Conservation (phyloP, 2,329 filamentous ascomycete genomes). For the Diplodia intermedia region DNA sequence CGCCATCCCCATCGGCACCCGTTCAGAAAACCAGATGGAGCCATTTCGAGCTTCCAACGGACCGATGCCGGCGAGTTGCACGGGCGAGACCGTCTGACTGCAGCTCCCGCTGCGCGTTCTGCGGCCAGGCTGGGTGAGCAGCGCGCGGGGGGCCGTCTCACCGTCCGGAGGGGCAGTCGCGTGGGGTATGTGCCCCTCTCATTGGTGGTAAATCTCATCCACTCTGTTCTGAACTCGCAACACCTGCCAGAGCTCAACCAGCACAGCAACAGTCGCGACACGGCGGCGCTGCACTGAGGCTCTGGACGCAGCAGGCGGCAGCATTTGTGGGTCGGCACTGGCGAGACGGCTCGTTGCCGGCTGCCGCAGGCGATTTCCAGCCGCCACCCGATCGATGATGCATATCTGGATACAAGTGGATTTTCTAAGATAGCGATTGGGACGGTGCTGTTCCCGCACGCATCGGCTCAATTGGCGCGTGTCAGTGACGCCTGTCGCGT, state of each 20-base stretch:
- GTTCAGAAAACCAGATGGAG: not conserved
- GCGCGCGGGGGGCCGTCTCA: constrained; percentile 3
- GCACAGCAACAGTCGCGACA: not conserved
- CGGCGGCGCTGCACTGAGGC: not conserved
- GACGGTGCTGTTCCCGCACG: constrained; percentile 7
- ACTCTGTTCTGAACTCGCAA: constrained; percentile 20
- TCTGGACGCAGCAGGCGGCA: not conserved
- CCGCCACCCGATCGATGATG: constrained; percentile 26
- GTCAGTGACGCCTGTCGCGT: constrained; percentile 16
- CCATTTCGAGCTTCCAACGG: not conserved
- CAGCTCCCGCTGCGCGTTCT: no score
- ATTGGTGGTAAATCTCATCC: constrained; percentile 30
- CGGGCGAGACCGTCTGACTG: not conserved
- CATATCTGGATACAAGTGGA: constrained; percentile 1
- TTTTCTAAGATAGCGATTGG: constrained; percentile 10
- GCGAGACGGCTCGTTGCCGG: not conserved
- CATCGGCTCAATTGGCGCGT: constrained; percentile 27
- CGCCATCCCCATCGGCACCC: not conserved
- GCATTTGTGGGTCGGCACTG: not conserved
- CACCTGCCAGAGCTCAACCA: constrained; percentile 25
- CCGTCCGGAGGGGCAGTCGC: not conserved
- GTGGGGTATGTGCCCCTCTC: constrained; percentile 4
- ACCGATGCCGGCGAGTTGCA: constrained; percentile 6
- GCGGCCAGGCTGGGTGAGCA: not conserved
- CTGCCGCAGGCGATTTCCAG: not conserved